Evolutionary conservation across 2,329 filamentous ascomycete species (phyloP).

Genomic region (Diplodia seriata): DNA sequence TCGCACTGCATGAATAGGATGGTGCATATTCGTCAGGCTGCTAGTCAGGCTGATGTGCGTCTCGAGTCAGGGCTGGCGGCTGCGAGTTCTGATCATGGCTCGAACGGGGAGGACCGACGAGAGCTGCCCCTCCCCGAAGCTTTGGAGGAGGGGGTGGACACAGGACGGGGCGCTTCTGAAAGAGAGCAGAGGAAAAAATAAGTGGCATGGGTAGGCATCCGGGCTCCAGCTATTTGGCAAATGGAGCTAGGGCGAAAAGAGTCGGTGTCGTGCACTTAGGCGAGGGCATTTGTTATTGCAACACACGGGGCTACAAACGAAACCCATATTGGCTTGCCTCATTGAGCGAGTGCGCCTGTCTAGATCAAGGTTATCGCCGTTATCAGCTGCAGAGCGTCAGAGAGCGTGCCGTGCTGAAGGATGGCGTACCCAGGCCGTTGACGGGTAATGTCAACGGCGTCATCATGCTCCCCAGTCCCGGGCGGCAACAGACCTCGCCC

Average conservation of each 20-base stretch:
- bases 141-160: conserved; percentile 10
- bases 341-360: conserved; percentile 6
- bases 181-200: conserved; percentile 14
- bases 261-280: conserved; percentile 21
- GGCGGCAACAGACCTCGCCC: conserved; percentile 6
- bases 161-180: conserved; percentile 24
- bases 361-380: conserved; percentile 27
- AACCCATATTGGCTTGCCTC: conserved; percentile 21
- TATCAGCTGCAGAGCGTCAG: conserved; percentile 6
- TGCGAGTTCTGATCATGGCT: conserved; percentile 25
- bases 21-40: conserved; percentile 28
- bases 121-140: neutral
- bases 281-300: conserved; percentile 14
- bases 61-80: conserved; percentile 24
- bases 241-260: conserved; percentile 17
- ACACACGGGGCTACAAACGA: conserved; percentile 1
- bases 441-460: conserved; percentile 28
- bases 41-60: conserved; percentile 24
- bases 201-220: conserved; percentile 14
- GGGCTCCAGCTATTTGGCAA: conserved; percentile 2
- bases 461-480: conserved; percentile 17
- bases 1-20: conserved; percentile 28
- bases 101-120: conserved; percentile 16
- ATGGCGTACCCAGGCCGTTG: conserved; percentile 6
- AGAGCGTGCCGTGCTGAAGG: conserved; percentile 18